Base-by-base conservation (phyloP, 1,284 basidiomycete species). In the Naganishia albida region DNA sequence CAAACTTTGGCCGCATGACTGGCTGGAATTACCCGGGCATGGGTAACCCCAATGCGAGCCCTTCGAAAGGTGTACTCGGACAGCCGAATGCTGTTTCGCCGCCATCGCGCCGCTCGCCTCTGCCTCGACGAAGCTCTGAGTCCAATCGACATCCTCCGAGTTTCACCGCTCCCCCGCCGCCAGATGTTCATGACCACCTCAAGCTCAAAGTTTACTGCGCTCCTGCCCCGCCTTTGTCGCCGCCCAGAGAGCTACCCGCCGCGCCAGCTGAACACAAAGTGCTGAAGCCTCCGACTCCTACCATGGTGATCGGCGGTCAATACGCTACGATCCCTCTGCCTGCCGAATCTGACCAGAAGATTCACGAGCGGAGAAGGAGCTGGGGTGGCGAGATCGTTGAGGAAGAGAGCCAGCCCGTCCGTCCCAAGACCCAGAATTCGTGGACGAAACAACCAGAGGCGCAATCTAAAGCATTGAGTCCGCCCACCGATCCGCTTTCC, bases 221-320 rank as follows among this genome's bases (percentile, higher is more conserved):
- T 1, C 78, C 78, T 12, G 77, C 77, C 1, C 76, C 77, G 15
- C 77, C 77, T 0, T 69, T 69, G n/a, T 78, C 78, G 10, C 76
- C 78, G 7, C 70, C 74, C 6, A 73, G 72, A 66, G 71, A 70
- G 52, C 7, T 20, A 10, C 39, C 34, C 7, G 26, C 20, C 4
- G 30, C 54, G 1, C 28, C 39, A 39, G 40, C 25, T 34, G 39
- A 51, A 13, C 51, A 48, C 50, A 44, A 65, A 49, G 63, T 52
- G 53, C 54, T 56, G 15, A 34, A 30, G 4, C 34, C 51, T 44
- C 64, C 57, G 25, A 20, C 46, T 38, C 63, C 49, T 7, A 65
- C 69, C 20, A 73, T 73, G 71, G 67, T 78, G 10, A 67, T 76
- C 25, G 71, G 70, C 20, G 76, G 77, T 8, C 72, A 72, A 34